Evolutionary conservation across 176 grass and related monocot species (phyloP).

Genomic region (Oryza meyeriana): DNA sequence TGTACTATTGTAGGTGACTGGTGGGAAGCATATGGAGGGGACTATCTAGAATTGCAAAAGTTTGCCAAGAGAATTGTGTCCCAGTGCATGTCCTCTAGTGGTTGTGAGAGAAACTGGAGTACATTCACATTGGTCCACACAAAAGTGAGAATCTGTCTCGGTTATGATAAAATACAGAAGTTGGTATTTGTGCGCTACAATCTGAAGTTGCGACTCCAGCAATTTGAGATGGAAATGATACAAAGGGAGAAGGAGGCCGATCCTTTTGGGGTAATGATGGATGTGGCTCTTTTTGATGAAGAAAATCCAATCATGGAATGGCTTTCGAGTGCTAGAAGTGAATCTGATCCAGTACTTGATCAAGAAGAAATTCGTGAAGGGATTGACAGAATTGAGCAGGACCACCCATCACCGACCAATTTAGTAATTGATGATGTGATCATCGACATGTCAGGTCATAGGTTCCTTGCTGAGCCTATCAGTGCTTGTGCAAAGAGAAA

Average conservation of each 20-base stretch:
- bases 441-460: background rate
- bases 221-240: background rate
- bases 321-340: background rate
- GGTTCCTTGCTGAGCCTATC: background rate
- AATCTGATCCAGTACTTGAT: background rate
- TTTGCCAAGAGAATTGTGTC: background rate
- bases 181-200: background rate
- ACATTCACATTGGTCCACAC: background rate
- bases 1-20: background rate
- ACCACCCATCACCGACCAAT: background rate
- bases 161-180: background rate
- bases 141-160: background rate
- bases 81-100: background rate
- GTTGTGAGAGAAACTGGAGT: background rate
- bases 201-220: background rate
- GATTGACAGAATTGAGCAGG: too few relatives aligned
- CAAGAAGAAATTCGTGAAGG: too few relatives aligned
- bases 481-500: background rate
- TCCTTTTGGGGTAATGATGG: background rate
- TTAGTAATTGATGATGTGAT: background rate
- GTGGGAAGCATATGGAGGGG: background rate
- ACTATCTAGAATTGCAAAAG: background rate
- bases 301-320: background rate
- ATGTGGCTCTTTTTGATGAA: background rate
- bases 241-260: background rate